Percentiles rank a stretch among this genome's conserved stretches.
phyloP scores from a whole-genome alignment of 805 yeast genomes.

The Priceomyces melissophilus region DNA sequence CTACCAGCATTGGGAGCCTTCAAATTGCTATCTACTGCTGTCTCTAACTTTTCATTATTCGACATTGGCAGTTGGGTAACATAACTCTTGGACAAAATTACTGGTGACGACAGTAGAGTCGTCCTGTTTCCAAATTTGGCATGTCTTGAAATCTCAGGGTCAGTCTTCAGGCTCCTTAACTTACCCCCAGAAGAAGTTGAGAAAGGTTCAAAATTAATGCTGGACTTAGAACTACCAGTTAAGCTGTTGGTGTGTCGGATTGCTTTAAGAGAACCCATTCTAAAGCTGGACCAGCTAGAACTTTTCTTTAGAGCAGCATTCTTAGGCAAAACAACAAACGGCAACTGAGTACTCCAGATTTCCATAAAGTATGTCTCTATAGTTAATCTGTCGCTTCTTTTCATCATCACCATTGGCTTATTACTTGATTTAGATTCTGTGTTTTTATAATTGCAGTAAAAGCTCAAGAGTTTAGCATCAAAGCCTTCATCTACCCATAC shows the following conservation, averaged over 20 bases:
- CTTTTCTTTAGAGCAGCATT: constrained; percentile 8
- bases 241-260: constrained; percentile 7
- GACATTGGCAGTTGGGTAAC: too few relatives aligned
- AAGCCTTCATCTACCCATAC: constrained; percentile 1
- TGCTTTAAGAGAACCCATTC: constrained; percentile 7
- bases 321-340: constrained; percentile 4
- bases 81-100: too few relatives aligned
- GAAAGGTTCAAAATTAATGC: too few relatives aligned
- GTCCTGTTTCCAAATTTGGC: too few relatives aligned
- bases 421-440: too few relatives aligned
- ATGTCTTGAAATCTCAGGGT: too few relatives aligned
- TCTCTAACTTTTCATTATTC: too few relatives aligned
- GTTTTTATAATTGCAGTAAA: background rate
- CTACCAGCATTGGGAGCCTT: too few relatives aligned
- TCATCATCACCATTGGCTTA: constrained; percentile 2
- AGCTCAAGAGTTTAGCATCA: background rate
- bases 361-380: constrained; percentile 6
- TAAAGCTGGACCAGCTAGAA: constrained; percentile 10
- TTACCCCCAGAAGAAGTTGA: too few relatives aligned
- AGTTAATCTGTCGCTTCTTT: constrained; percentile 6
- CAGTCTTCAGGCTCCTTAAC: too few relatives aligned
- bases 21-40: too few relatives aligned
- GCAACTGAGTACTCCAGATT: constrained; percentile 12
- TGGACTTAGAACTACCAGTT: background rate
- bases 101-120: too few relatives aligned